phyloP scores from a whole-genome alignment of 441 rosid genomes.

The Gossypium laxum region DNA sequence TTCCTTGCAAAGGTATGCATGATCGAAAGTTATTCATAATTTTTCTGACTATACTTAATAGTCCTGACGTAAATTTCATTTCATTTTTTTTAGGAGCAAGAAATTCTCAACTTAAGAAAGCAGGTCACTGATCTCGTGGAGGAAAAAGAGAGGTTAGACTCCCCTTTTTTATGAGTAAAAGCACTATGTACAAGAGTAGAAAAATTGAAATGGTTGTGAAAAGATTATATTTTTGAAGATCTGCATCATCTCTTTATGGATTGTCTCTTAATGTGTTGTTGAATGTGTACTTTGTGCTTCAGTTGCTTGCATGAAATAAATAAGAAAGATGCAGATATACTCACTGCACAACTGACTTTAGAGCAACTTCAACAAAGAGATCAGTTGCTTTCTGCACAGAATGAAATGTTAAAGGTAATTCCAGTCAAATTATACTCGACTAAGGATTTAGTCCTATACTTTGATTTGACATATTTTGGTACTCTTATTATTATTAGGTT shows the following conservation, averaged over 20 bases:
- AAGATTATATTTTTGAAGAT: slow-evolving; percentile 2
- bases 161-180: background rate
- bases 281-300: slow-evolving; percentile 8
- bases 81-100: slow-evolving; percentile 47
- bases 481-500: background rate
- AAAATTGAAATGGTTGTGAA: background rate
- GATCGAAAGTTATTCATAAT: background rate
- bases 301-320: slow-evolving; percentile 55
- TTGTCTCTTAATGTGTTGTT: background rate
- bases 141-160: slow-evolving; percentile 62
- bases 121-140: slow-evolving; percentile 44
- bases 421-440: background rate
- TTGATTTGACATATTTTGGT: background rate
- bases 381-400: slow-evolving; percentile 70
- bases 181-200: background rate
- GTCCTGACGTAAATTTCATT: slow-evolving; percentile 1
- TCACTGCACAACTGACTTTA: slow-evolving; percentile 43
- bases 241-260: background rate
- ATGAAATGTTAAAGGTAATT: slow-evolving; percentile 68
- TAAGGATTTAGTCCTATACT: background rate
- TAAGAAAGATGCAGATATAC: slow-evolving; percentile 52
- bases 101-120: slow-evolving; percentile 46
- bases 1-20: slow-evolving; percentile 50
- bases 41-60: background rate
- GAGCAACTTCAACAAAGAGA: slow-evolving; percentile 76